Conservation (phyloP, 768 basidiomycete genomes). For the Leucosporidium creatinivorum region DNA sequence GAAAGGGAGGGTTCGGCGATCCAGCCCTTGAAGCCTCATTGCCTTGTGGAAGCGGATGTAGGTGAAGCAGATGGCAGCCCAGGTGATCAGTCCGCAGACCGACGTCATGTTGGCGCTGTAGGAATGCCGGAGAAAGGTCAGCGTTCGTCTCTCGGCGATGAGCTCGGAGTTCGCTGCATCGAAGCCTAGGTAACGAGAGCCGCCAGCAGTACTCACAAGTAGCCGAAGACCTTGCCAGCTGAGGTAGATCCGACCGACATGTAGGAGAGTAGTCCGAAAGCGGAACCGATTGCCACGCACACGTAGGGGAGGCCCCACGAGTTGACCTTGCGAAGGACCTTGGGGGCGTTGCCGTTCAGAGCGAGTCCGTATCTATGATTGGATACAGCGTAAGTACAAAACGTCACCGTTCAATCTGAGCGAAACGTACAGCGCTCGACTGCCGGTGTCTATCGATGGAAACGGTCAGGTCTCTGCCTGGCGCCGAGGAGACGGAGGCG, state of each 20-base stretch:
- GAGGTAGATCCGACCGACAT: slow-evolving; percentile 24
- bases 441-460: too few species aligned
- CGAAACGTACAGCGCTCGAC: too few species aligned
- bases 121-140: background rate
- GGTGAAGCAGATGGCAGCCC: slow-evolving; percentile 13
- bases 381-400: too few species aligned
- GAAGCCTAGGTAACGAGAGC: too few species aligned
- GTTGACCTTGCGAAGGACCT: slow-evolving; percentile 42
- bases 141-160: background rate
- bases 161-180: background rate
- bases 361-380: slow-evolving; percentile 40
- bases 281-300: slow-evolving; percentile 38
- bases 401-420: too few species aligned
- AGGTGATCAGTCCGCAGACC: slow-evolving; percentile 25
- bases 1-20: slow-evolving; percentile 46
- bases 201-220: too few species aligned
- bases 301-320: slow-evolving; percentile 41
- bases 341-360: slow-evolving; percentile 41
- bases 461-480: too few species aligned
- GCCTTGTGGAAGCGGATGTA: slow-evolving; percentile 40
- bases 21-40: slow-evolving; percentile 44
- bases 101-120: slow-evolving; percentile 34
- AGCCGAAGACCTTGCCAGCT: slow-evolving; percentile 42
- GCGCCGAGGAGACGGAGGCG: too few species aligned
- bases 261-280: slow-evolving; percentile 38